Conservation (phyloP, 352 stramenopile genomes). For the Pythium rishiriense region DNA sequence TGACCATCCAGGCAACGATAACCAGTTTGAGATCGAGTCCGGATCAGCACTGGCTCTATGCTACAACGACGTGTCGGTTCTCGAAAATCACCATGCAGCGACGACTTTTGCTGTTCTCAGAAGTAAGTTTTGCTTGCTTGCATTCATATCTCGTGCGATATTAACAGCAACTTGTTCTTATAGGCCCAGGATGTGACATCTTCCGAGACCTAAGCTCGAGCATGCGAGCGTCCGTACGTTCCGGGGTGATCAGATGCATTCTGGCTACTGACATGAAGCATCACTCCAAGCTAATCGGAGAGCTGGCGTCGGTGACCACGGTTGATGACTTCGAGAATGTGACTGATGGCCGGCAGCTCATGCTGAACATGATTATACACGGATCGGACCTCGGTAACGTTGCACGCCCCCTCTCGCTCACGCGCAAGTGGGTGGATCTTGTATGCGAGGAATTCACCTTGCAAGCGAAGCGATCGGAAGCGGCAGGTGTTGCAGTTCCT, state of each 20-base stretch:
- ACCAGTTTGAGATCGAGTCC: conserved; percentile 88
- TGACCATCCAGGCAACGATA: conserved; percentile 88
- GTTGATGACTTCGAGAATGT: conserved; percentile 59
- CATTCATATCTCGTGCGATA: background rate
- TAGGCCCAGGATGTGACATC: conserved; percentile 50
- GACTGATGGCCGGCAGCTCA: conserved; percentile 62
- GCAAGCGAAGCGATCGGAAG: conserved; percentile 62
- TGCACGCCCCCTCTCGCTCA: conserved; percentile 43
- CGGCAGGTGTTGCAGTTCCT: conserved; percentile 57
- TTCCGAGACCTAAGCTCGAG: conserved; percentile 51
- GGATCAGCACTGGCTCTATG: conserved; percentile 73
- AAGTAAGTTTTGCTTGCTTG: conserved; percentile 21
- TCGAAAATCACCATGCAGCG: conserved; percentile 88
- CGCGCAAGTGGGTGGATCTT: conserved; percentile 67
- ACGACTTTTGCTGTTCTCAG: conserved; percentile 69
- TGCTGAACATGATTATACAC: conserved; percentile 87
- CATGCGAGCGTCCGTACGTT: conserved; percentile 47
- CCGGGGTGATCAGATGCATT: conserved; percentile 73
- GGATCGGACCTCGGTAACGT: conserved; percentile 69
- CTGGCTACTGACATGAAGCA: conserved; percentile 85
- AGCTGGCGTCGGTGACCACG: conserved; percentile 43
- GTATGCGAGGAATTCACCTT: conserved; percentile 80
- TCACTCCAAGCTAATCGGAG: conserved; percentile 65
- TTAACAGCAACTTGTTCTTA: conserved; percentile 3
- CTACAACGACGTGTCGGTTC: conserved; percentile 90